phyloP scores from a whole-genome alignment of 192 early-diverging fungal species.

The Linderina pennispora region DNA sequence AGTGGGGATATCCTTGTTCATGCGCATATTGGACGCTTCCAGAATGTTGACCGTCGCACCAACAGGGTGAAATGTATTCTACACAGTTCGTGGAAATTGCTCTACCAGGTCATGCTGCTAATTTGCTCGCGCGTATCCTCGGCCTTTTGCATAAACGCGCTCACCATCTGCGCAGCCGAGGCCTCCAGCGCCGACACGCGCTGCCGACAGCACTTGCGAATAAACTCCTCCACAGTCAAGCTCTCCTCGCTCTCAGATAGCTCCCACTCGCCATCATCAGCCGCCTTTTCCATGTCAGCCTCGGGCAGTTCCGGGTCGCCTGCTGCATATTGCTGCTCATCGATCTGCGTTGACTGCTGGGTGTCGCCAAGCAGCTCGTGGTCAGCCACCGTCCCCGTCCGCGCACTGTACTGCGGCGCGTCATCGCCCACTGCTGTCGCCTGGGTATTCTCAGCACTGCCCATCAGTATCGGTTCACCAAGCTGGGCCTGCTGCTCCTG shows the following conservation, averaged over 20 bases:
- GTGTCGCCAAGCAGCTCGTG: constrained; percentile 2
- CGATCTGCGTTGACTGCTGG: constrained; percentile 20
- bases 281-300: not conserved
- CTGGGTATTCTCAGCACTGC: too few relatives aligned
- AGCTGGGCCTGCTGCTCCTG: too few relatives aligned
- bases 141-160: constrained; percentile 33
- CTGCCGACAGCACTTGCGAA: constrained; percentile 39
- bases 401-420: constrained; percentile 1
- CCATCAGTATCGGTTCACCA: too few relatives aligned
- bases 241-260: constrained; percentile 30
- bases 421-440: not conserved
- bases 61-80: too few relatives aligned
- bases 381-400: not conserved
- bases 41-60: too few relatives aligned
- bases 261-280: constrained; percentile 18
- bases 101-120: constrained; percentile 23
- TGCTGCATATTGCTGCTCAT: not conserved
- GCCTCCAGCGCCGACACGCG: constrained; percentile 30
- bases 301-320: too few relatives aligned
- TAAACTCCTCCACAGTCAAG: constrained; percentile 49
- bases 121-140: constrained; percentile 36
- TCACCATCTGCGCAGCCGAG: constrained; percentile 36
- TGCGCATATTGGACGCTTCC: too few relatives aligned
- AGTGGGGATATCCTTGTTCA: too few relatives aligned
- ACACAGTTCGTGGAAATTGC: too few relatives aligned